A percentile compares a stretch with the other conserved stretches of the same genome.
These are phyloP conservation scores for Berkeleyomyces rouxiae DNA, from an alignment of 2,329 filamentous ascomycete species.

Conservation along the genomic window DNA sequence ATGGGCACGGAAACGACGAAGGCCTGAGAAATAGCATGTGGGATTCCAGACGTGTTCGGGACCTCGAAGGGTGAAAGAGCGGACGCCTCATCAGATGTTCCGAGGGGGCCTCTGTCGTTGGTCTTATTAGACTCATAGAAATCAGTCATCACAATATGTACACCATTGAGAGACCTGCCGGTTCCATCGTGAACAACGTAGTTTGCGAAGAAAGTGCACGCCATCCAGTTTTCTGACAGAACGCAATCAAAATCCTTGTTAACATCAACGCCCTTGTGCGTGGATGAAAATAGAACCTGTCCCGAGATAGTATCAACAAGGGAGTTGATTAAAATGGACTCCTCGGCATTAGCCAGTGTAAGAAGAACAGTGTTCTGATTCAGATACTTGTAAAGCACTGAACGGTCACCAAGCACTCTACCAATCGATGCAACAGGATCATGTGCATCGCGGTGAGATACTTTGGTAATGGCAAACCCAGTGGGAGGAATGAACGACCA, in stretches of 20 bases:
- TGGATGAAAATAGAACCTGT: conserved; percentile 54
- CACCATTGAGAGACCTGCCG: conserved; percentile 50
- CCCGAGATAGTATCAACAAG: conserved; percentile 79
- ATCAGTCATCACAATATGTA: conserved; percentile 73
- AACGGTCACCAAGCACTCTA: conserved; percentile 75
- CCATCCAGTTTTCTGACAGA: conserved; percentile 89
- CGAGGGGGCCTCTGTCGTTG: conserved; percentile 72
- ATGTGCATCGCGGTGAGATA: conserved; percentile 53
- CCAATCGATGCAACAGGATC: conserved; percentile 92
- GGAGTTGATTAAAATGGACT: conserved; percentile 51
- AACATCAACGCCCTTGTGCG: conserved; percentile 57
- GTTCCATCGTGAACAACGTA: conserved; percentile 39
- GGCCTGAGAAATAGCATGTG: conserved; percentile 62
- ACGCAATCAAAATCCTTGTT: conserved; percentile 57
- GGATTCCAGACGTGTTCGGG: conserved; percentile 40
- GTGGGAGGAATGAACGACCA: conserved; percentile 60
- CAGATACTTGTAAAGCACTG: conserved; percentile 94
- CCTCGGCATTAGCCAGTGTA: conserved; percentile 44
- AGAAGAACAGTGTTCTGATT: conserved; percentile 74
- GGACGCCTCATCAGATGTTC: conserved; percentile 48
- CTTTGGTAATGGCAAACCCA: conserved; percentile 49
- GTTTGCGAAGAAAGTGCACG: conserved; percentile 60
- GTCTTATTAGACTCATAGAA: conserved; percentile 72
- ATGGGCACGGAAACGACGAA: conserved; percentile 71
- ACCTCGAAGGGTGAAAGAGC: conserved; percentile 49